phyloP scores from a whole-genome alignment of 2,329 filamentous ascomycete species.

The Byssochlamys sp. region DNA sequence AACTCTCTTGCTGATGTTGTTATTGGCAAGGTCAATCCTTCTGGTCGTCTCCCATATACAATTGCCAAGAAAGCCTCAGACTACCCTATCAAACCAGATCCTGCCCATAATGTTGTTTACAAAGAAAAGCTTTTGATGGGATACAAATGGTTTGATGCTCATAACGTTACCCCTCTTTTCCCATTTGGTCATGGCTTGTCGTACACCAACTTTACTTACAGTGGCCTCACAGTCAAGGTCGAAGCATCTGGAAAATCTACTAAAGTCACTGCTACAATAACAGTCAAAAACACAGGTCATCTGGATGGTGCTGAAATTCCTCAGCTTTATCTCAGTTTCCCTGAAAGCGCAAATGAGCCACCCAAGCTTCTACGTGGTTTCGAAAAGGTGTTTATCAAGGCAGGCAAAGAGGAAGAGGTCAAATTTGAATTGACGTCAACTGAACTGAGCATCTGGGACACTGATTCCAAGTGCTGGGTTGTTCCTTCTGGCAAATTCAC shows the following conservation, averaged over 20 bases:
- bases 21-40: conserved; percentile 69
- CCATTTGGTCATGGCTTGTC: conserved; percentile 74
- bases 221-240: conserved; percentile 53
- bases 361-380: conserved; percentile 52
- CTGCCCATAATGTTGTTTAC: conserved; percentile 58
- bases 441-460: conserved; percentile 59
- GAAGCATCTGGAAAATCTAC: conserved; percentile 2
- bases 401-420: conserved; percentile 40
- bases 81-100: conserved; percentile 46
- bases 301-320: conserved; percentile 60
- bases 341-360: conserved; percentile 26
- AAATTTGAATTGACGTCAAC: conserved; percentile 47
- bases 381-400: conserved; percentile 41
- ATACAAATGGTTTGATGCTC: conserved; percentile 64
- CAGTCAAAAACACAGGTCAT: conserved; percentile 61
- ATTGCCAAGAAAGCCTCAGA: conserved; percentile 59
- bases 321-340: conserved; percentile 37
- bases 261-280: conserved; percentile 49
- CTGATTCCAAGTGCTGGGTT: conserved; percentile 49
- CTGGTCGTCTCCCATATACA: conserved; percentile 69
- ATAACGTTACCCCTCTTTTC: conserved; percentile 58
- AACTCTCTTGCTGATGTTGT: conserved; percentile 73
- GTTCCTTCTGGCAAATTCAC: conserved; percentile 1
- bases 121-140: conserved; percentile 73
- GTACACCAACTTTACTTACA: conserved; percentile 70